Evolutionary conservation across 495 filamentous ascomycete species (phyloP).

Genomic region (Aspergillus funiculosus): DNA sequence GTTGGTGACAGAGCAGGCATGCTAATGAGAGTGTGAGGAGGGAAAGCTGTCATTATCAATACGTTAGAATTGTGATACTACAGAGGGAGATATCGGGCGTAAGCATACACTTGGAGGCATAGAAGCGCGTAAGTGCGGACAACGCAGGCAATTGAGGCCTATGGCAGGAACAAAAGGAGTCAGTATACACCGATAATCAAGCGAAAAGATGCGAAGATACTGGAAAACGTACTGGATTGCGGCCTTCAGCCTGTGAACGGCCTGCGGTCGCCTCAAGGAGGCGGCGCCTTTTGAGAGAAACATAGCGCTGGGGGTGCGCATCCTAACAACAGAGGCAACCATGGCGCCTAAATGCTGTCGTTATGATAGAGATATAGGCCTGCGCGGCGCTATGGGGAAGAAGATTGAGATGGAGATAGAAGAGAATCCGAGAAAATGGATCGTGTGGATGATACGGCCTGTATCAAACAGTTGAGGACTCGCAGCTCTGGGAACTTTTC

Average conservation of each 20-base stretch:
- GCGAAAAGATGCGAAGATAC: background rate
- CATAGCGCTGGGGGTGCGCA: constrained; percentile 46
- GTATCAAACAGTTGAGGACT: constrained; percentile 21
- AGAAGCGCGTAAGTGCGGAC: constrained; percentile 61
- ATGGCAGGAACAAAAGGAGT: constrained; percentile 14
- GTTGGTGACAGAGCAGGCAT: constrained; percentile 99
- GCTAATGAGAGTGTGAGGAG: constrained; percentile 87
- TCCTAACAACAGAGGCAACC: constrained; percentile 44
- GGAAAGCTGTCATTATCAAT: constrained; percentile 56
- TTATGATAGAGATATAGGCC: constrained; percentile 26
- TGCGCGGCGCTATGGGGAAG: constrained; percentile 23
- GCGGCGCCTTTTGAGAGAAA: constrained; percentile 39
- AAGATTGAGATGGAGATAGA: constrained; percentile 20
- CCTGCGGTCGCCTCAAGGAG: constrained; percentile 42
- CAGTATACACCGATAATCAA: constrained; percentile 12
- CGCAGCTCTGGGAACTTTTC: constrained; percentile 38
- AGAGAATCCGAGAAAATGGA: constrained; percentile 25
- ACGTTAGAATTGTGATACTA: constrained; percentile 22
- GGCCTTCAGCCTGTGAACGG: constrained; percentile 40
- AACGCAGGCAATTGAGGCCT: constrained; percentile 49
- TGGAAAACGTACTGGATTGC: constrained; percentile 33
- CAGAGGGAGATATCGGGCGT: constrained; percentile 12
- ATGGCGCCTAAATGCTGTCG: constrained; percentile 34
- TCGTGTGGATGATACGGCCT: constrained; percentile 27
- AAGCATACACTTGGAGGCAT: constrained; percentile 69